Evolutionary conservation across 2,329 filamentous ascomycete genomes (phyloP).

Genomic region (Davidsoniella neocaledoniae): DNA sequence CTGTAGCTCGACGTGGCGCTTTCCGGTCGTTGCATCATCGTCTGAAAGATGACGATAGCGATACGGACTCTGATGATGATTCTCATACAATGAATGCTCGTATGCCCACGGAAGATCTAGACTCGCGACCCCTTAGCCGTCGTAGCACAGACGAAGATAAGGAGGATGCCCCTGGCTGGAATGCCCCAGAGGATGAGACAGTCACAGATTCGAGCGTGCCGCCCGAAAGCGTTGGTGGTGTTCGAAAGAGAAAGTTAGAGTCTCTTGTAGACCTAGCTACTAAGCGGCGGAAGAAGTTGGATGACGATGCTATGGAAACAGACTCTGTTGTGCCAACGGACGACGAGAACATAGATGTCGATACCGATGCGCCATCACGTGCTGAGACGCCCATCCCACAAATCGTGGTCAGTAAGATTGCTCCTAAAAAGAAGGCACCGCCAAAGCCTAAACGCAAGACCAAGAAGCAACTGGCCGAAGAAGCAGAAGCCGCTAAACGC

Average conservation of each 20-base stretch:
- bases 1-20: conserved; percentile 39
- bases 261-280: conserved; percentile 31
- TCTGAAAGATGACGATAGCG: conserved; percentile 26
- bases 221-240: conserved; percentile 33
- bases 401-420: conserved; percentile 25
- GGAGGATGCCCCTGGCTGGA: conserved; percentile 32
- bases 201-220: conserved; percentile 59
- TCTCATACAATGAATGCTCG: conserved; percentile 30
- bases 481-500: conserved; percentile 43
- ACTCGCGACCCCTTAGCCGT: conserved; percentile 66
- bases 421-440: conserved; percentile 33
- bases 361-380: conserved; percentile 28
- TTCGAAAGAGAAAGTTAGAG: conserved; percentile 60
- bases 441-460: conserved; percentile 54
- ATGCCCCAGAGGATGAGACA: conserved; percentile 41
- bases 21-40: conserved; percentile 67
- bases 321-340: conserved; percentile 37
- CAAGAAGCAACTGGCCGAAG: conserved; percentile 59
- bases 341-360: conserved; percentile 21
- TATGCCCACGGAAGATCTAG: conserved; percentile 69
- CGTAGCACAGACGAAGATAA: conserved; percentile 47
- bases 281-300: conserved; percentile 65
- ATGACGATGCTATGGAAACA: conserved; percentile 61
- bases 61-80: conserved; percentile 75
- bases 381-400: conserved; percentile 29